Percentiles rank a stretch among this genome's conserved stretches.
Evolutionary conservation across 2,329 filamentous ascomycete genomes (phyloP).

Genomic region (Phialemonium atrogriseum): DNA sequence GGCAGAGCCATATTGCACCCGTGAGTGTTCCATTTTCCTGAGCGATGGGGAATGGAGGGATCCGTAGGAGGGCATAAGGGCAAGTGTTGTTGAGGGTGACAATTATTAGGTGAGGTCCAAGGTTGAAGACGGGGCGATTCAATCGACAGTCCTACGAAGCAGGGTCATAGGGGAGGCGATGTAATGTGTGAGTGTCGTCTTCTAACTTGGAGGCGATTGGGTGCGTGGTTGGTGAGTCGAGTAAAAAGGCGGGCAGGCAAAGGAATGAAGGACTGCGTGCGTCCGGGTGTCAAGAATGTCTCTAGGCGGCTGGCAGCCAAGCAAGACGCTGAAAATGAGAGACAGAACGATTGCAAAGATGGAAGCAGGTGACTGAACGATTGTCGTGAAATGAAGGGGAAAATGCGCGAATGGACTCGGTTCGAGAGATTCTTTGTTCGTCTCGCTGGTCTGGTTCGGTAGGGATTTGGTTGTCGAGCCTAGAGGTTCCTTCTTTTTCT

Average conservation of each 20-base stretch:
- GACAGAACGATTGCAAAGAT: no score
- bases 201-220: neutral
- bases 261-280: constrained; percentile 3
- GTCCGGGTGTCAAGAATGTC: constrained; percentile 1
- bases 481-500: neutral
- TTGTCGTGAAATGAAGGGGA: constrained; percentile 6
- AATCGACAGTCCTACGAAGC: constrained; percentile 9
- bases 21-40: constrained; percentile 70
- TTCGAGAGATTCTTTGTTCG: no score
- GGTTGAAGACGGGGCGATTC: constrained; percentile 10
- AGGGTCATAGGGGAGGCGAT: constrained; percentile 1
- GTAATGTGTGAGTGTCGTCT: constrained; percentile 1
- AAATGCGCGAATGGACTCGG: no score
- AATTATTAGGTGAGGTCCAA: constrained; percentile 4
- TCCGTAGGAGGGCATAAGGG: constrained; percentile 67
- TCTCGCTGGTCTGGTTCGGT: no score
- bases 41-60: constrained; percentile 66
- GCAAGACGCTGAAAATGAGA: no score
- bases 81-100: constrained; percentile 9
- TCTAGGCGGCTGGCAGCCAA: constrained; percentile 1
- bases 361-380: constrained; percentile 6
- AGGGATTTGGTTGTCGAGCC: neutral
- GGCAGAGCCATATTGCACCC: constrained; percentile 43
- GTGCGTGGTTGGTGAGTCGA: neutral
- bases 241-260: constrained; percentile 1